Base-by-base conservation (phyloP, 169 alveolate species). In the Theileria orientalis region DNA sequence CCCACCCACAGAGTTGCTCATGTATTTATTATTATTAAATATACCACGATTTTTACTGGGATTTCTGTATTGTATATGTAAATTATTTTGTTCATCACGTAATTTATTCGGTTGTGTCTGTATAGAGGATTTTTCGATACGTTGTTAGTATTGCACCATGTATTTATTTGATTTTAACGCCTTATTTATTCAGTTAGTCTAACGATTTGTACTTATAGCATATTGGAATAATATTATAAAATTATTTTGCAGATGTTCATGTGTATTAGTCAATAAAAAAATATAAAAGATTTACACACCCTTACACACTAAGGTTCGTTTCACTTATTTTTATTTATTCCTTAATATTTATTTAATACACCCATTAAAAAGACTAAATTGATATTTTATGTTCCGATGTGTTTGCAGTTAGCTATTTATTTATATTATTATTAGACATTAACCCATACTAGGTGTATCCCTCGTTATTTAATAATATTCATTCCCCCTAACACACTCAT, bases 141-240 rank as follows among this genome's bases (percentile, higher is more conserved):
- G 13, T 40, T 27, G 72, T 62, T n/a, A 62, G 72, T 62, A 13
- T n/a, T 62, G 72, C 72, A 62, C 72, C 72, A 27, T 62, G 19
- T 62, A 42, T 62, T n/a, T 35, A n/a, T 62, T 2, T 33, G 3
- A 32, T 13, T 62, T 62, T 62, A n/a, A 32, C 5, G 23, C 16
- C 23, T 16, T 42, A 14, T 42, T 14, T 42, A 42, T 16, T 16
- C 52, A 42, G 52, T 42, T 42, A 16, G 23, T 42, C 52, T 14
- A 16, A 13, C 16, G 13, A 14, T 42, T n/a, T n/a, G n/a, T n/a
- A n/a, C n/a, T n/a, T n/a, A n/a, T n/a, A n/a, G n/a, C n/a, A n/a
- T n/a, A n/a, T n/a, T n/a, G n/a, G n/a, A n/a, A n/a, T n/a, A n/a
- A n/a, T n/a, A n/a, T n/a, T n/a, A n/a, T n/a, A n/a, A n/a, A n/a